These are phyloP conservation scores for Grosmannia huntii DNA, from an alignment of 2,329 filamentous ascomycete species.

Conservation along the genomic window DNA sequence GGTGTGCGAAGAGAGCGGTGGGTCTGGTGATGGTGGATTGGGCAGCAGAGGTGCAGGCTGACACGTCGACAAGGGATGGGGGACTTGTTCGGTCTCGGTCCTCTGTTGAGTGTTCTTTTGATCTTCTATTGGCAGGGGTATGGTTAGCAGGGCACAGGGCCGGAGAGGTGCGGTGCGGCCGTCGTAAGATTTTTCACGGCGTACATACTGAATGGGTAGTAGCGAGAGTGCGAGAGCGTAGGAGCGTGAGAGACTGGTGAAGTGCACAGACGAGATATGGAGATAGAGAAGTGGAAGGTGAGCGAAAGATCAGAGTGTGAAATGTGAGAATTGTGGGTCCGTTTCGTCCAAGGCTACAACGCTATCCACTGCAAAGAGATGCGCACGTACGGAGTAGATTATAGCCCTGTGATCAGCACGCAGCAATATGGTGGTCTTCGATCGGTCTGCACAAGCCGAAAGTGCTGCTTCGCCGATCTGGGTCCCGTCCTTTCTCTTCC, in stretches of 20 bases:
- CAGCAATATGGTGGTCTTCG: neutral
- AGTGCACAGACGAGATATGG: neutral
- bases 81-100: neutral
- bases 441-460: neutral
- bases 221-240: neutral
- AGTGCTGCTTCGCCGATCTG: neutral
- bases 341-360: neutral
- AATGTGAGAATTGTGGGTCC: neutral
- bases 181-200: neutral
- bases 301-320: neutral
- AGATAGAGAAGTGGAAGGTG: neutral
- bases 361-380: neutral
- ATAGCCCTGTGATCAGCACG: neutral
- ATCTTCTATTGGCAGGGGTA: conserved; percentile 3
- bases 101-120: neutral
- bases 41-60: conserved; percentile 12
- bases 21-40: conserved; percentile 4
- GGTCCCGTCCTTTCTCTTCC: too few relatives aligned
- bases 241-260: neutral
- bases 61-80: conserved; percentile 13
- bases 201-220: neutral
- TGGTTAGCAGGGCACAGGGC: neutral
- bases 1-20: neutral
- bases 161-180: neutral
- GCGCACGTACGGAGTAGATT: too few relatives aligned